Base-by-base conservation (phyloP, 1,284 basidiomycete species). In the Ganoderma meredithae region DNA sequence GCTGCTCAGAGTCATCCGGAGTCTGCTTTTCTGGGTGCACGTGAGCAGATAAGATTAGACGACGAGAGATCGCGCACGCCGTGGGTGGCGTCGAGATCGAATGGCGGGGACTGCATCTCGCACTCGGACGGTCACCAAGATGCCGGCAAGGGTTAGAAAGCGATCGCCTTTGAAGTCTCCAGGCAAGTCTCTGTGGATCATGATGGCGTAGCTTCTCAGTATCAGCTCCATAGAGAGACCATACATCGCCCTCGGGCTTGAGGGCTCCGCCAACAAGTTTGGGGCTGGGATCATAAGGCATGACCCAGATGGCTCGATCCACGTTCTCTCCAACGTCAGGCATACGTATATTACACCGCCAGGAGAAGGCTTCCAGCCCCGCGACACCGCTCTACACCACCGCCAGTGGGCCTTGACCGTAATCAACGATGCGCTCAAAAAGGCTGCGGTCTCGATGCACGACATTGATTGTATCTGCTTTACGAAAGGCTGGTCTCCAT, bases 301-400 rank as follows among this genome's bases (percentile, higher is more conserved):
- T 78, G 85, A 86, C 25, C 83, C 86, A 39, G 87, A 93, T 76
- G 93, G 89, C 56, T 87, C 87, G 41, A 88, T 88, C 10, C 82
- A 81, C 22, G 89, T 97, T 17, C 83, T 96, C 25, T 91, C 95
- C 55, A 93, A 97, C 74, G 84, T 99, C 68, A 89, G 98, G 72
- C 98, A 99, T 78, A 99, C 98, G 10, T 99, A 99, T 79, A 95
- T 99, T 72, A 99, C 98, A 0, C 98, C 98, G 0, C 95, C 98
- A 2, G 98, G 98, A 8, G 94, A 98, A 81, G 98, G 98, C 0
- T 99, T 99, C 79, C 90, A 97, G 67, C 98, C 98, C 7, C 86
- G 92, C 65, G 97, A 99, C 77, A 99, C 98, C 4, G 97, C 97
- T 1, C 85, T 93, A 70, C 98, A 99, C 79, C 98, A 99, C 83